Evolutionary conservation across 2,329 filamentous ascomycete species (phyloP).

Genomic region (Xylariaceae sp.): DNA sequence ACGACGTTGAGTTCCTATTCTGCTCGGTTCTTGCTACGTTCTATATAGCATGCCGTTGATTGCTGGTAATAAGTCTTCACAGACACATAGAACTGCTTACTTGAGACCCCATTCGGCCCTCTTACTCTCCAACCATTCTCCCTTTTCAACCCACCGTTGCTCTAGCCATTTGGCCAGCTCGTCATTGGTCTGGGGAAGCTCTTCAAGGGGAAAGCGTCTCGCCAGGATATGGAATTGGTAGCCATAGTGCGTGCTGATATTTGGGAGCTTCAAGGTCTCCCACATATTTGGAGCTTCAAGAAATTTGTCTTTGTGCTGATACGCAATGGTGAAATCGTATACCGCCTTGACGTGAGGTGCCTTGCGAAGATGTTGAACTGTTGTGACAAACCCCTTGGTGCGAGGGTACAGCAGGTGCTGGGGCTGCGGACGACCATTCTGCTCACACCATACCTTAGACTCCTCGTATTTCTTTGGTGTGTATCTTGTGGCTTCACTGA

Average conservation of each 20-base stretch:
- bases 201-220: constrained; percentile 42
- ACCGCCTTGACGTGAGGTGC: constrained; percentile 49
- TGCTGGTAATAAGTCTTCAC: not conserved
- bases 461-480: constrained; percentile 48
- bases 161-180: constrained; percentile 50
- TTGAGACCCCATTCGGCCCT: constrained; percentile 34
- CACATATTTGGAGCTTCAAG: constrained; percentile 47
- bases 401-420: constrained; percentile 56
- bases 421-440: constrained; percentile 45
- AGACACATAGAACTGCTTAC: not conserved
- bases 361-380: constrained; percentile 50
- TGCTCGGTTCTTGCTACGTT: no score
- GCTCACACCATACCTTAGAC: constrained; percentile 48
- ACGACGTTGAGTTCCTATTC: no score
- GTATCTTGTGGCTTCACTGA: constrained; percentile 60
- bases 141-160: constrained; percentile 49
- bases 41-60: not conserved
- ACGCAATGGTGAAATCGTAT: constrained; percentile 53
- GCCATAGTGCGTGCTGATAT: constrained; percentile 33
- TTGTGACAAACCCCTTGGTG: constrained; percentile 57
- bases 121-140: constrained; percentile 43
- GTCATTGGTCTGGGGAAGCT: constrained; percentile 43
- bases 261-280: constrained; percentile 42
- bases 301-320: constrained; percentile 40
- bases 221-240: constrained; percentile 49